A percentile compares a stretch with the other conserved stretches of the same genome.
Evolutionary conservation across 1,284 basidiomycete species (phyloP).

Genomic region (Malassezia yamatoensis): DNA sequence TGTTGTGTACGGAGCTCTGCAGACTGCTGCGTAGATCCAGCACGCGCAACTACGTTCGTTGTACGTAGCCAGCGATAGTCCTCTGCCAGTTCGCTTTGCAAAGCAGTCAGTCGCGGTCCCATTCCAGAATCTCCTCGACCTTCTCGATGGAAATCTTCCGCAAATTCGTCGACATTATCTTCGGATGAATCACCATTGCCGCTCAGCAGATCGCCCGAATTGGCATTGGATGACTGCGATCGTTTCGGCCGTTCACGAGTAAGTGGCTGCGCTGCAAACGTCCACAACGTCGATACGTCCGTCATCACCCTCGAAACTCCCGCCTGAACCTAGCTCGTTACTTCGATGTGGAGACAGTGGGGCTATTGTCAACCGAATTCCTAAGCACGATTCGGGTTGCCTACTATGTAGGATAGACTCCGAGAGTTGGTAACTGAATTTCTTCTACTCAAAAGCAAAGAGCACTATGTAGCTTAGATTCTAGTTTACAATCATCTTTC

Average conservation of each 20-base stretch:
- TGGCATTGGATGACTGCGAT: background rate
- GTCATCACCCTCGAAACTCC: background rate
- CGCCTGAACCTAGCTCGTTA: too few species aligned
- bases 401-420: too few species aligned
- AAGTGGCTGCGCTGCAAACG: slow-evolving; percentile 10
- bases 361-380: too few species aligned
- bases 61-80: slow-evolving; percentile 15
- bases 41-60: slow-evolving; percentile 18
- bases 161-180: slow-evolving; percentile 2
- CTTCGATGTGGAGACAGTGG: too few species aligned
- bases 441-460: too few species aligned
- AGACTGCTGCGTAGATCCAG: slow-evolving; percentile 15
- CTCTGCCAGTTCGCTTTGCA: slow-evolving; percentile 8
- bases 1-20: slow-evolving; percentile 13
- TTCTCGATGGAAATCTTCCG: background rate
- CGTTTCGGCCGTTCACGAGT: slow-evolving; percentile 9
- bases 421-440: too few species aligned
- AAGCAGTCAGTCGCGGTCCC: background rate
- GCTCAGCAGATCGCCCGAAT: background rate
- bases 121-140: too few species aligned
- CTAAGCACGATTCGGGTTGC: too few species aligned
- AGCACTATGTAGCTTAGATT: too few species aligned
- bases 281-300: slow-evolving; percentile 8
- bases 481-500: too few species aligned
- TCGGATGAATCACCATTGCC: slow-evolving; percentile 5